Evolutionary conservation across 352 stramenopile species (phyloP).

Genomic region (Thalassiosira livingstoniorum): DNA sequence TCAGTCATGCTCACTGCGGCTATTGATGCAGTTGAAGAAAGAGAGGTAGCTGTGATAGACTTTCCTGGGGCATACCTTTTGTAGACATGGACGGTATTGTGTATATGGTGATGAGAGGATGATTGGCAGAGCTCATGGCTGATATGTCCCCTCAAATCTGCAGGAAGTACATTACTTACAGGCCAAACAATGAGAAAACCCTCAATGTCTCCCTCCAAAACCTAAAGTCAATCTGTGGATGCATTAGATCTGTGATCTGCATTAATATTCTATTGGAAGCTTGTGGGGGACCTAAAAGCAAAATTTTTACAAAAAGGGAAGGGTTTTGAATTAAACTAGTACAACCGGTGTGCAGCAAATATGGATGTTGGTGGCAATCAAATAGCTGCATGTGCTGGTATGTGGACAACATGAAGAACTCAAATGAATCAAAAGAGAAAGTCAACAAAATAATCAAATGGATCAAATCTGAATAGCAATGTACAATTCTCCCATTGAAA

Average conservation of each 20-base stretch:
- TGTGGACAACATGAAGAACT: no score
- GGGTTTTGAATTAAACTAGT: no score
- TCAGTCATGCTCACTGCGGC: conserved; percentile 3
- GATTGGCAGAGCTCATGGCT: conserved; percentile 13
- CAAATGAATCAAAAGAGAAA: not conserved
- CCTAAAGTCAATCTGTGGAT: not conserved
- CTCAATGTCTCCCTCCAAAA: not conserved
- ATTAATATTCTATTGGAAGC: not conserved
- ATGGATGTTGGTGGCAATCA: no score
- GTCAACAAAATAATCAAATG: not conserved
- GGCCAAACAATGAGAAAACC: not conserved
- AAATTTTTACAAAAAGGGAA: not conserved
- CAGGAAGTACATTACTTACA: not conserved
- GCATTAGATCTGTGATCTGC: not conserved
- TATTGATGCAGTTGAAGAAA: not conserved
- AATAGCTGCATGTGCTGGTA: no score
- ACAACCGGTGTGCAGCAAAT: no score
- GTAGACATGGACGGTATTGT: conserved; percentile 4
- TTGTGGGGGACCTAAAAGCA: not conserved
- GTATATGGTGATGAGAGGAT: conserved; percentile 6
- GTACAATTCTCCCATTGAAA: no score
- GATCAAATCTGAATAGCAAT: not conserved
- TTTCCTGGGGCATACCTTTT: conserved; percentile 4
- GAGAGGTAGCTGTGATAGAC: conserved; percentile 6
- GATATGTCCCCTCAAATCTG: not conserved